Base-by-base conservation (phyloP, 768 basidiomycete species). In the Collybiopsis luxurians region DNA sequence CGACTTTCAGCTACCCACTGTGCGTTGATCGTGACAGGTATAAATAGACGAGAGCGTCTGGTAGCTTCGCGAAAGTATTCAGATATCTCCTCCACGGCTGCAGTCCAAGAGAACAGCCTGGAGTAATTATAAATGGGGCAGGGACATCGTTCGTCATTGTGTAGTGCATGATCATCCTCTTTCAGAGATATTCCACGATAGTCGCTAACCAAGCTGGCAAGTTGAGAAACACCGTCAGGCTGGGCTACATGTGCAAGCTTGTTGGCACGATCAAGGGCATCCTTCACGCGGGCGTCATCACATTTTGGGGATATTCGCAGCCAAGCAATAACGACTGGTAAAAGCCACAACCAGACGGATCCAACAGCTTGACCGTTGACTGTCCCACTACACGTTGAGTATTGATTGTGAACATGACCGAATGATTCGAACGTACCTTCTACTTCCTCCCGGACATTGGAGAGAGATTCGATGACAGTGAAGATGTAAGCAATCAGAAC, bases 401-500 rank as follows among this genome's bases (percentile, higher is more conserved):
- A 34, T 4, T 60, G 55, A 10, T 24, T 40, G 2, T 69, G 46
- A n/a, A n/a, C n/a, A n/a, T n/a, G 28, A 61, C 59, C 23, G 50
- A 59, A 50, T 62, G 27, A n/a, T 13, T 6, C 6, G 13, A 34
- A 34, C 31, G 31, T 34, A 34, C 31, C 31, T 56, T 59, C 44
- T 62, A 51, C 17, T 45, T 19, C 28, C 21, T 49, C 27, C 12
- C 17, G 2, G 7, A 49, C 48, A 11, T 49, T 43, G 17, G 64
- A 61, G 54, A 74, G 72, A 15, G 72, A 69, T 46, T 73, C 69
- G 19, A 73, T 52, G 27, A 77, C 62, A 4, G 76, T 76, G 58
- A 77, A 67, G 2, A 69, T 49, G 54, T 78, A 79, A 0, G 79
- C 77, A 6, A 79, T 63, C 38, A 76, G 56, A 2, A 79, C 78